phyloP scores from a whole-genome alignment of 768 basidiomycete species.

The Lactifluus volemus region DNA sequence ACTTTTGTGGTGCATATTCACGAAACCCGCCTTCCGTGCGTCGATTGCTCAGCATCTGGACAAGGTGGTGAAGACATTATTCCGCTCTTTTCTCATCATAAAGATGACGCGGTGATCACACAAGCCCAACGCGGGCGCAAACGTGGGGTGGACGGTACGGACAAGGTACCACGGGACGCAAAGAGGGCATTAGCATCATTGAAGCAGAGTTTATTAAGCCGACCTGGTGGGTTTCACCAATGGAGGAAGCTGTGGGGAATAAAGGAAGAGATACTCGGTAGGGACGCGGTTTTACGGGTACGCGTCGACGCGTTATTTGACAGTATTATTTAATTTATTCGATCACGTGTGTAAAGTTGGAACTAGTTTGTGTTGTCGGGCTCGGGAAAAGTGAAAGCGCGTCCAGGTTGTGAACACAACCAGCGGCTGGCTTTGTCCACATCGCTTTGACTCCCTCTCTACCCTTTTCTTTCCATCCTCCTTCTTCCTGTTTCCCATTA shows the following conservation, averaged over 20 bases:
- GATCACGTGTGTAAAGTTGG: conserved; percentile 20
- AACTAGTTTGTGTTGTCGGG: conserved; percentile 7
- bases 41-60: conserved; percentile 44
- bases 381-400: neutral
- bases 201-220: conserved; percentile 53
- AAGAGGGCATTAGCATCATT: conserved; percentile 60
- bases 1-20: conserved; percentile 67
- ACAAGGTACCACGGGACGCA: conserved; percentile 34
- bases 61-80: conserved; percentile 39
- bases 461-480: conserved; percentile 1
- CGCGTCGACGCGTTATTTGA: conserved; percentile 21
- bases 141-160: conserved; percentile 20
- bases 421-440: conserved; percentile 20
- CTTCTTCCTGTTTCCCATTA: conserved; percentile 2
- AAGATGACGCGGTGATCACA: neutral
- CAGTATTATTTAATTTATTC: conserved; percentile 2
- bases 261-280: too few relatives aligned
- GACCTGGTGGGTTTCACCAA: conserved; percentile 27
- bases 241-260: neutral
- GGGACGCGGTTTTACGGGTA: neutral
- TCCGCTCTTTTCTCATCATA: conserved; percentile 40
- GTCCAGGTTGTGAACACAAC: conserved; percentile 12
- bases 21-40: conserved; percentile 49
- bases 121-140: conserved; percentile 21
- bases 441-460: neutral